Evolutionary conservation across 1,139 yeast species (phyloP).

Genomic region (Yamadazyma aaseri): DNA sequence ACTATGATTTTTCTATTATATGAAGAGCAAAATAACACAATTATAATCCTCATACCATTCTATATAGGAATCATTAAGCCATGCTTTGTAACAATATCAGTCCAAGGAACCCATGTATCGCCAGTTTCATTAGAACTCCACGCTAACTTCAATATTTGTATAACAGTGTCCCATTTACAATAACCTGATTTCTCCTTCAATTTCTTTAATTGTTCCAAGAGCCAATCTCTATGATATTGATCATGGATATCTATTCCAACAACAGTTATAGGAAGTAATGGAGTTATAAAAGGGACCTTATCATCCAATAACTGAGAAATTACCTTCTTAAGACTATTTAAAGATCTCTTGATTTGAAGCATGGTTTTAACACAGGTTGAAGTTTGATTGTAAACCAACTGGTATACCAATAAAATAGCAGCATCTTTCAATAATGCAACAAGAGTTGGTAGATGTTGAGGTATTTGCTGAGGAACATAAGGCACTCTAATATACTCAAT

Average conservation of each 20-base stretch:
- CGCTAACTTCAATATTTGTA: background rate
- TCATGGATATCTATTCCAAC: conserved; percentile 1
- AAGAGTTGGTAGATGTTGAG: too few relatives aligned
- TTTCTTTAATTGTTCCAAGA: background rate
- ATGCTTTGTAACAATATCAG: background rate
- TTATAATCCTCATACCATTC: background rate
- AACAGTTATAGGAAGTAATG: background rate
- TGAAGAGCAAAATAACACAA: too few relatives aligned
- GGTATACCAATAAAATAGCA: conserved; percentile 1
- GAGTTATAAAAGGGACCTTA: too few relatives aligned
- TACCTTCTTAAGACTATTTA: background rate
- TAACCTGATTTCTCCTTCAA: background rate
- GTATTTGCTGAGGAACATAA: too few relatives aligned
- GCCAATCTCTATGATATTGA: background rate
- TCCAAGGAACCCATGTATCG: conserved; percentile 2
- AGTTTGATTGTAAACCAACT: background rate
- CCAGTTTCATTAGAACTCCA: conserved; percentile 1
- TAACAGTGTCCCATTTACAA: background rate
- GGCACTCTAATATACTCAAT: too few relatives aligned
- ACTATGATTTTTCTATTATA: too few relatives aligned
- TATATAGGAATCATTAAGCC: conserved; percentile 1
- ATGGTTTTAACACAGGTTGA: conserved; percentile 1
- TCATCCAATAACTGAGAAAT: too few relatives aligned
- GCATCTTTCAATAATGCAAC: background rate
- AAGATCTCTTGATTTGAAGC: conserved; percentile 2